Evolutionary conservation across 495 filamentous ascomycete species (phyloP).

Genomic region (Annulohypoxylon stygium): DNA sequence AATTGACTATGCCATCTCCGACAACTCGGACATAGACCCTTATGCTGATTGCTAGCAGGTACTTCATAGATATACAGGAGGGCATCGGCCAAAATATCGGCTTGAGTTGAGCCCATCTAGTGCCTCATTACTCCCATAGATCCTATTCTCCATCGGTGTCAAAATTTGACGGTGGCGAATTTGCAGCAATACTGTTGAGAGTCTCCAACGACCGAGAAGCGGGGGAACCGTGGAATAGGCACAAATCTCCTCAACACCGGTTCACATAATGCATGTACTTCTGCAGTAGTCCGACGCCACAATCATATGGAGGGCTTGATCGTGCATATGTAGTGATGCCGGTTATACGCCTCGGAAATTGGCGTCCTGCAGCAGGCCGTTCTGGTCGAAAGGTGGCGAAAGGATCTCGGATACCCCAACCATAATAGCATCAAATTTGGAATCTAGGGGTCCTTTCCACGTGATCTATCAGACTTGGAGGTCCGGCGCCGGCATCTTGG

Average conservation of each 20-base stretch:
- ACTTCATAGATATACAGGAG: not conserved
- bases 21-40: not conserved
- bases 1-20: not conserved
- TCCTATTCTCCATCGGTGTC: not conserved
- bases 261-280: constrained; percentile 5
- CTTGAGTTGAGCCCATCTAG: not conserved
- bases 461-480: not conserved
- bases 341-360: not conserved
- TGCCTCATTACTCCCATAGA: not conserved
- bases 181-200: not conserved
- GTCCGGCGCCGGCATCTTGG: not conserved
- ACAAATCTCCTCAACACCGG: constrained; percentile 5
- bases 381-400: not conserved
- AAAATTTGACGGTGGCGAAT: not conserved
- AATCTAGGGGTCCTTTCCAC: not conserved
- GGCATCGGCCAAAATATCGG: not conserved
- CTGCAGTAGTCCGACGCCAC: constrained; percentile 34
- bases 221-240: constrained; percentile 10
- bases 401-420: not conserved
- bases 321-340: not conserved
- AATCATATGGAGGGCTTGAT: constrained; percentile 20
- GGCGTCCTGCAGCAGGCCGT: not conserved
- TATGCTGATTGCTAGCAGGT: not conserved
- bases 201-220: constrained; percentile 22
- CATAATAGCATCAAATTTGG: not conserved